Evolutionary conservation across 1,284 basidiomycete species (phyloP).

Genomic region (Exobasidium cylindrosporum): DNA sequence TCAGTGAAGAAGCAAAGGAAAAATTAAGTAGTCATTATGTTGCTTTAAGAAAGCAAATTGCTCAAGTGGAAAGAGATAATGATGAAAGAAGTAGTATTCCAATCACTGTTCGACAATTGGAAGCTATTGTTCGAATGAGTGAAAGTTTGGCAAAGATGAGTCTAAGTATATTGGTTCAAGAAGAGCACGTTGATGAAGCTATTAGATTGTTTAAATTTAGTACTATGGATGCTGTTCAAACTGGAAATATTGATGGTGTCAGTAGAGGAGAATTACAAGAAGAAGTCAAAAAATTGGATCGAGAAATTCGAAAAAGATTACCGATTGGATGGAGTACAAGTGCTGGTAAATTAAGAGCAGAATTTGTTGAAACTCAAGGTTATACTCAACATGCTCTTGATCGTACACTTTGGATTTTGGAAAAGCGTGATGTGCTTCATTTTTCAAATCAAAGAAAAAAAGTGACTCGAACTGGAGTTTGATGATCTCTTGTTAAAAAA

Average conservation of each 20-base stretch:
- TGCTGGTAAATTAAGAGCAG: slow-evolving; percentile 87
- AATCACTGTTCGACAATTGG: slow-evolving; percentile 96
- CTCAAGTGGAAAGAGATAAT: slow-evolving; percentile 93
- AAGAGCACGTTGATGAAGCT: slow-evolving; percentile 95
- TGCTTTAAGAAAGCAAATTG: slow-evolving; percentile 85
- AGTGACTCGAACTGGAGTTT: slow-evolving; percentile 53
- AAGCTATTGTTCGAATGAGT: slow-evolving; percentile 97
- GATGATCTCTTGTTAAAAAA: neutral
- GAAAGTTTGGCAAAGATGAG: slow-evolving; percentile 95
- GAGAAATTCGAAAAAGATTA: slow-evolving; percentile 79
- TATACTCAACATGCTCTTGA: slow-evolving; percentile 74
- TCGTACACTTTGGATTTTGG: slow-evolving; percentile 82
- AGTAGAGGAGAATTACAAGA: slow-evolving; percentile 89
- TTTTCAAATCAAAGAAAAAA: slow-evolving; percentile 64
- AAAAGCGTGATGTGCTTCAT: slow-evolving; percentile 89
- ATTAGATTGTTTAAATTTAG: slow-evolving; percentile 98
- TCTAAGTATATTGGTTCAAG: slow-evolving; percentile 77
- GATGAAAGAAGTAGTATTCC: slow-evolving; percentile 97
- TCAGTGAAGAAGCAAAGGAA: slow-evolving; percentile 89
- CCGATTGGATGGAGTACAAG: slow-evolving; percentile 97
- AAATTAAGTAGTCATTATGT: slow-evolving; percentile 98
- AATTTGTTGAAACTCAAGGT: slow-evolving; percentile 90
- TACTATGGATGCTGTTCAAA: slow-evolving; percentile 97
- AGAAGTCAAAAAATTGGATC: slow-evolving; percentile 88
- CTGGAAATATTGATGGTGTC: slow-evolving; percentile 85